Conservation (phyloP, 2,329 filamentous ascomycete species). For the Aspergillus texensis region DNA sequence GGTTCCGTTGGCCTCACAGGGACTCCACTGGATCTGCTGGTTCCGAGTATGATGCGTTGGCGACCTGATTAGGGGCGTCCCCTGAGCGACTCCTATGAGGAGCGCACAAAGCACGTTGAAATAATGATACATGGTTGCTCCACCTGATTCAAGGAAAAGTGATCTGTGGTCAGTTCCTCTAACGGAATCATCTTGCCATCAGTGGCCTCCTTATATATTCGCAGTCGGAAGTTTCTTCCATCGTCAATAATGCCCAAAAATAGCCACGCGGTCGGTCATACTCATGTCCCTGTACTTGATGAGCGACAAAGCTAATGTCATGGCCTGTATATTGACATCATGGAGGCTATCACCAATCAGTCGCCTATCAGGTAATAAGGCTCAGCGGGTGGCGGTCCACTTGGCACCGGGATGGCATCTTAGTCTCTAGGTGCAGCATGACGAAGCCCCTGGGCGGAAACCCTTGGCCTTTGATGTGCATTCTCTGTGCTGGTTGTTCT, state of each 20-base stretch:
- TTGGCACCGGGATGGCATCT: background rate
- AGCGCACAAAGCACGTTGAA: background rate
- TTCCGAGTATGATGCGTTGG: background rate
- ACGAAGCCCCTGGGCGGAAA: background rate
- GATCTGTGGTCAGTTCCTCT: too few relatives aligned
- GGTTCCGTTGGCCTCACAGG: background rate
- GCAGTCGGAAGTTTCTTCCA: background rate
- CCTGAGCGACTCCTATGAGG: background rate
- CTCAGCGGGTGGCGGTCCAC: background rate
- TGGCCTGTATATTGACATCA: background rate
- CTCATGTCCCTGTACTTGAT: too few relatives aligned
- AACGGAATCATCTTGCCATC: too few relatives aligned
- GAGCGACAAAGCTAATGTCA: background rate
- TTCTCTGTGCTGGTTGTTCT: background rate
- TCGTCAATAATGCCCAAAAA: background rate
- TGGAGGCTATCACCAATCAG: background rate
- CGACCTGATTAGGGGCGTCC: background rate
- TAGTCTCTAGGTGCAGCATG: background rate
- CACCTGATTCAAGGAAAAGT: background rate
- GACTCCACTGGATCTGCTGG: too few relatives aligned
- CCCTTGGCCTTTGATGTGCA: background rate
- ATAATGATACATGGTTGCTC: background rate
- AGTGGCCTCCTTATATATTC: background rate
- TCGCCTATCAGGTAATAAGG: background rate
- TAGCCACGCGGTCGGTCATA: background rate